Conservation (phyloP, 805 yeast genomes). For the Ogataea allantospora region DNA sequence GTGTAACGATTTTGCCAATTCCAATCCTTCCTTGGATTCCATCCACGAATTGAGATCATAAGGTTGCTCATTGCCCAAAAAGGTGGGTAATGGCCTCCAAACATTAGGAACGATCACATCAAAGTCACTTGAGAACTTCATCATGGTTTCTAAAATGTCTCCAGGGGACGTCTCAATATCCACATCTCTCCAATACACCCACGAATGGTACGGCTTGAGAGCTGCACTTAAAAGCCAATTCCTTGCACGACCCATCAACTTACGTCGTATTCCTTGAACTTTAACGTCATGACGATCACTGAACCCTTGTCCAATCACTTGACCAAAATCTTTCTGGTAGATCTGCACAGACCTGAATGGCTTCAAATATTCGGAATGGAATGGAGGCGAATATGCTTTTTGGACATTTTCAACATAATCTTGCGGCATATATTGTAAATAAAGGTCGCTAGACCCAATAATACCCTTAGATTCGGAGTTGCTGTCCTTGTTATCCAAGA, state of each 20-base stretch:
- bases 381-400: constrained; percentile 63
- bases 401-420: constrained; percentile 55
- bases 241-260: constrained; percentile 83
- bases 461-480: constrained; percentile 35
- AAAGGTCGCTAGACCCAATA: constrained; percentile 59
- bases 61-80: constrained; percentile 87
- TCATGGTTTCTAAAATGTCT: constrained; percentile 67
- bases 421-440: constrained; percentile 65
- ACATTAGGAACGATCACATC: constrained; percentile 86
- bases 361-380: constrained; percentile 56
- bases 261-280: constrained; percentile 81
- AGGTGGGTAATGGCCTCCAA: constrained; percentile 95
- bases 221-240: constrained; percentile 79
- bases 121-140: constrained; percentile 54
- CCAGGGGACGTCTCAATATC: constrained; percentile 84
- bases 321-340: constrained; percentile 80
- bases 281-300: constrained; percentile 81
- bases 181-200: constrained; percentile 92
- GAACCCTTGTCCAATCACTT: constrained; percentile 80
- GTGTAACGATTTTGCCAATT: constrained; percentile 58
- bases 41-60: constrained; percentile 97
- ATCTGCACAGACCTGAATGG: constrained; percentile 82
- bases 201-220: constrained; percentile 77
- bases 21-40: constrained; percentile 75
- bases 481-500: constrained; percentile 44